These are phyloP conservation scores for Pugionium dolabratum DNA, from an alignment of 345 rosid species.

Conservation along the genomic window DNA sequence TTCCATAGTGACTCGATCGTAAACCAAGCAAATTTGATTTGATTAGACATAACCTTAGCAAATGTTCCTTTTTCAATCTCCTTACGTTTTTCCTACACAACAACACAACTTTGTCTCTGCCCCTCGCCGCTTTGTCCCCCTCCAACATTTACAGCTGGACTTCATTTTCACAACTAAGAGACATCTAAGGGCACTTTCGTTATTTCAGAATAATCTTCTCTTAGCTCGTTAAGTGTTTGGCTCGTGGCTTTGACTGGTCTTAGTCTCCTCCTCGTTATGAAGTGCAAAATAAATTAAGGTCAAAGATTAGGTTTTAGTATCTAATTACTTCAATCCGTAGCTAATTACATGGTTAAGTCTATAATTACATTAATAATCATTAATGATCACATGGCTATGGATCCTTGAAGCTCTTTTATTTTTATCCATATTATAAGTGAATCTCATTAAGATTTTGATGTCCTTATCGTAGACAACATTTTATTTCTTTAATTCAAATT, in stretches of 20 bases:
- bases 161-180: conserved; percentile 23
- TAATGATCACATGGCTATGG: conserved; percentile 26
- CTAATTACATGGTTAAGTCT: background rate
- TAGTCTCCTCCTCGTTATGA: conserved; percentile 18
- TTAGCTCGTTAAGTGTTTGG: conserved; percentile 3
- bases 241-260: conserved; percentile 30
- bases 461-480: conserved; percentile 14
- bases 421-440: background rate
- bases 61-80: conserved; percentile 7
- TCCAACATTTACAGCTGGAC: conserved; percentile 36
- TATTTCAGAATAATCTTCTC: background rate
- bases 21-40: conserved; percentile 5
- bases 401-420: background rate
- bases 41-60: conserved; percentile 34
- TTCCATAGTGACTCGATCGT: background rate
- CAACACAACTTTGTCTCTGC: conserved; percentile 29
- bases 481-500: background rate
- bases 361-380: background rate
- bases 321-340: background rate
- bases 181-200: conserved; percentile 4
- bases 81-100: conserved; percentile 17
- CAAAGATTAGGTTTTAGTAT: conserved; percentile 10
- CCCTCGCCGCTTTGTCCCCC: conserved; percentile 35
- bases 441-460: conserved; percentile 10
- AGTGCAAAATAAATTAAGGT: conserved; percentile 13